A percentile compares a stretch with the other conserved stretches of the same genome.
phyloP scores from a whole-genome alignment of 2,329 filamentous ascomycete genomes.

The Hortaea sp. region DNA sequence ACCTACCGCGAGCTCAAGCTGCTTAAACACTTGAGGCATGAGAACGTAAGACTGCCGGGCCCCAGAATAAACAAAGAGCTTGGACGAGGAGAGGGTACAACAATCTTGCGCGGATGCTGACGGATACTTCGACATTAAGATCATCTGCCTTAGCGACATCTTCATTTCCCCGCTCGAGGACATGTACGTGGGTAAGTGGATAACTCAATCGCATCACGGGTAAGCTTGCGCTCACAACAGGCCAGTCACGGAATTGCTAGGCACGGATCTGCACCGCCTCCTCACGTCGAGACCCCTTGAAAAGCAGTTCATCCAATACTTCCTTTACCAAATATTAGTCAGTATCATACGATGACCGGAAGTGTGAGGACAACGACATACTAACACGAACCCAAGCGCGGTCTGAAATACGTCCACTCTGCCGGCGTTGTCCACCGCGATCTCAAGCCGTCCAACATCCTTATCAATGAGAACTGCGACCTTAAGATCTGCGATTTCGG shows the following conservation, averaged over 20 bases:
- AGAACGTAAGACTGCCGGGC: constrained; percentile 57
- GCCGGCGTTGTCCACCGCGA: constrained; percentile 96
- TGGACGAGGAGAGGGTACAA: not conserved
- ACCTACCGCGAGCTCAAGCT: constrained; percentile 97
- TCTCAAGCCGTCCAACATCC: constrained; percentile 95
- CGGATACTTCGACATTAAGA: constrained; percentile 34
- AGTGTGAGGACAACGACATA: not conserved
- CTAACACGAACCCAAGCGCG: constrained; percentile 51
- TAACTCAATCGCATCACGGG: constrained; percentile 17
- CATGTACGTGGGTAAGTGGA: constrained; percentile 53
- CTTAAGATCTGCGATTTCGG: constrained; percentile 99
- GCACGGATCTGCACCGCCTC: constrained; percentile 90
- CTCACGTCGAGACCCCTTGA: constrained; percentile 91
- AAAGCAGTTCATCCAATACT: constrained; percentile 99
- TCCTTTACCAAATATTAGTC: constrained; percentile 97
- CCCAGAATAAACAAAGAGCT: not conserved
- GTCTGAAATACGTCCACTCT: constrained; percentile 97
- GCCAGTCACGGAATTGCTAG: constrained; percentile 94
- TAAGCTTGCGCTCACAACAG: constrained; percentile 50
- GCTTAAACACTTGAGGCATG: constrained; percentile 89
- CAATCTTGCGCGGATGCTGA: constrained; percentile 1
- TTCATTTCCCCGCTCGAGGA: constrained; percentile 99
- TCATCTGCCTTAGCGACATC: constrained; percentile 97
- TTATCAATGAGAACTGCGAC: constrained; percentile 99
- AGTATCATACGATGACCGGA: constrained; percentile 24